Base-by-base conservation (phyloP, 495 filamentous ascomycete species). In the Xylaria nigripes region DNA sequence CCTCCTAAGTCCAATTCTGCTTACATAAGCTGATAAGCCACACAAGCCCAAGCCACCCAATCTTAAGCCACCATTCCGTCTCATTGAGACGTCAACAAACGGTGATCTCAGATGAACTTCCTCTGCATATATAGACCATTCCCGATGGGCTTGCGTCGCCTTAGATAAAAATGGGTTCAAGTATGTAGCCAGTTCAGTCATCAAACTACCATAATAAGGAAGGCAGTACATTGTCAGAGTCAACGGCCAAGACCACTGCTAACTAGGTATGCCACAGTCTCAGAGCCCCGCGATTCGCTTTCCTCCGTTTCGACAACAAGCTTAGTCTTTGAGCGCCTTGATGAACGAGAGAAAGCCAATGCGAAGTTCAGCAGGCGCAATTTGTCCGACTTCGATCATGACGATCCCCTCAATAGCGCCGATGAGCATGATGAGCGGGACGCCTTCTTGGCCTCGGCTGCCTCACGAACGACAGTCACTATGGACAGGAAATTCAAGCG, bases 251-350 rank as follows among this genome's bases (percentile, higher is more conserved):
- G 12, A 3, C 43, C 21, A 21, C 13, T 15, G 23, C 52, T 25
- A 25, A 32, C 22, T 30, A n/a, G n/a, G n/a, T 12, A 0, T n/a
- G 21, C 23, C 12, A 36, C 12, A 65, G 66, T 68, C 54, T 66
- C 65, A 43, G 64, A 58, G 34, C 83, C 82, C 23, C 65, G 72
- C 49, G 81, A 80, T 56, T 85, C 86, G 7, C 64, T 77, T 8
- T 85, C 85, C 16, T 83, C 84, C 27, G 80, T 82, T 13, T 91
- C 87, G 27, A 89, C 87, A 24, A 88, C 84, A 25, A 89, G 85
- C 56, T 74, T 91, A 4, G 81, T 89, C 53, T 82, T 92, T 57
- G 88, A 92, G 51, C 81, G 83, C 51, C 78, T 90, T 54, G 71
- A 75, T 61, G 81, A 80, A 54, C 70, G 72, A 58, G 72, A 68